Percentiles rank a stretch among this genome's conserved stretches.
These are phyloP conservation scores for Claviceps africana DNA, from an alignment of 2,329 filamentous ascomycete genomes.

Conservation along the genomic window DNA sequence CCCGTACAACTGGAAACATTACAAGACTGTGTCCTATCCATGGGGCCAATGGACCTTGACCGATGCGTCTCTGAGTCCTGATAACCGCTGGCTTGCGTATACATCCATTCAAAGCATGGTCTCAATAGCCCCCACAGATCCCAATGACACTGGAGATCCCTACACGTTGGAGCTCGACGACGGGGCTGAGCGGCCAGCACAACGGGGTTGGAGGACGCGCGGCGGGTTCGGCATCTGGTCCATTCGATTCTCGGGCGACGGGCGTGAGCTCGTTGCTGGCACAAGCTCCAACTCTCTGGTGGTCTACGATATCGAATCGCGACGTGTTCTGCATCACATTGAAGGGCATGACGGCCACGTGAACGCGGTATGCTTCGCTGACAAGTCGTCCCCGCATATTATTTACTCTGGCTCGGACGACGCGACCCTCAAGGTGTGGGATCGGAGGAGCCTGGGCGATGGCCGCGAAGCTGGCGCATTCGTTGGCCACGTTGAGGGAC, in stretches of 20 bases:
- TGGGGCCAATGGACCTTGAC: constrained; percentile 93
- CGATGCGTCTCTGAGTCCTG: constrained; percentile 77
- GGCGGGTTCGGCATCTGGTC: constrained; percentile 63
- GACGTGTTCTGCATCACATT: constrained; percentile 59
- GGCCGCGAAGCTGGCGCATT: constrained; percentile 55
- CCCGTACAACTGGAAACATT: constrained; percentile 88
- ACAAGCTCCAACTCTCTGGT: constrained; percentile 68
- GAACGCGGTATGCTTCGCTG: constrained; percentile 92
- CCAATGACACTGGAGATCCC: constrained; percentile 65
- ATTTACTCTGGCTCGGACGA: constrained; percentile 95
- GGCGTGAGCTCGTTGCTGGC: constrained; percentile 78
- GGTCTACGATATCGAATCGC: constrained; percentile 82
- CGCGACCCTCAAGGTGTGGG: constrained; percentile 89
- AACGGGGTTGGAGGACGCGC: constrained; percentile 15
- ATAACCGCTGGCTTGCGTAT: constrained; percentile 86
- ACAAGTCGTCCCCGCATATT: constrained; percentile 78
- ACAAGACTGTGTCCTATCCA: constrained; percentile 77
- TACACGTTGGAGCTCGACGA: constrained; percentile 56
- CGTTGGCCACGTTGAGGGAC: constrained; percentile 50
- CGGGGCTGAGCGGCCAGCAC: constrained; percentile 5
- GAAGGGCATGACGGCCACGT: constrained; percentile 76
- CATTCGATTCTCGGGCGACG: constrained; percentile 82
- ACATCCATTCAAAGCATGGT: constrained; percentile 76
- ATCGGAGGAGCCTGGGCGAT: constrained; percentile 81
- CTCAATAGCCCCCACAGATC: constrained; percentile 76